Evolutionary conservation across 2,329 filamentous ascomycete genomes (phyloP).

Genomic region (Beauveria pseudobassiana): DNA sequence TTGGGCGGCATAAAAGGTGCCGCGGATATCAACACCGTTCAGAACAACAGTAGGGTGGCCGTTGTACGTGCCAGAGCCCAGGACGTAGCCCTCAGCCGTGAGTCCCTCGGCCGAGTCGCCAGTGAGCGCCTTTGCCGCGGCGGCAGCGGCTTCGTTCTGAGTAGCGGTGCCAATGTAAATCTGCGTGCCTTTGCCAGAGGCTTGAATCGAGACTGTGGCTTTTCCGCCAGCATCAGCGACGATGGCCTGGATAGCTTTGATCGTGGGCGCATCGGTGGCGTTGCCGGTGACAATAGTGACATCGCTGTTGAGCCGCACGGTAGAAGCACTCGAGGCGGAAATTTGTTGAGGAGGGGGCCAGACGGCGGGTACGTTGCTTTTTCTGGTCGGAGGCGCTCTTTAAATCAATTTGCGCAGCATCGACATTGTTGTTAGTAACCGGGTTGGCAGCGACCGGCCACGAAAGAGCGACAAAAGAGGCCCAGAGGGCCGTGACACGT

Average conservation of each 20-base stretch:
- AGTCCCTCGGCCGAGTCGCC: conserved; percentile 10
- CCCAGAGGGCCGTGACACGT: background rate
- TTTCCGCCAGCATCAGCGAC: conserved; percentile 10
- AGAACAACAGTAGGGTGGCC: conserved; percentile 10
- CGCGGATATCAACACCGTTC: conserved; percentile 13
- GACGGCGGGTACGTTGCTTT: background rate
- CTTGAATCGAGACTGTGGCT: background rate
- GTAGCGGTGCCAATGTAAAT: conserved; percentile 11
- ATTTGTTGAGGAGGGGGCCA: conserved; percentile 14
- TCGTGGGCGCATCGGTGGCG: conserved; percentile 10
- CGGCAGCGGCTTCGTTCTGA: conserved; percentile 8
- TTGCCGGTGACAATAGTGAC: conserved; percentile 13
- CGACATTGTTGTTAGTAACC: background rate
- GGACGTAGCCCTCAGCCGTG: conserved; percentile 12
- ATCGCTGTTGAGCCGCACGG: conserved; percentile 6
- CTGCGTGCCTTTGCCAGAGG: conserved; percentile 6
- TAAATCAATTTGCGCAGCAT: background rate
- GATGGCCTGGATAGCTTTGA: conserved; percentile 8
- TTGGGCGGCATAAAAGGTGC: conserved; percentile 14
- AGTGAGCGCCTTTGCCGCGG: conserved; percentile 11
- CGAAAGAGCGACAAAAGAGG: background rate
- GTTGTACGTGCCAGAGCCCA: conserved; percentile 8
- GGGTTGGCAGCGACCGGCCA: background rate
- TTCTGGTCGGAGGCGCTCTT: background rate
- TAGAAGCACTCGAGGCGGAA: background rate